A percentile compares a stretch with the other conserved stretches of the same genome.
Conservation (phyloP, 495 filamentous ascomycete species). For the Recurvomyces mirabilis region DNA sequence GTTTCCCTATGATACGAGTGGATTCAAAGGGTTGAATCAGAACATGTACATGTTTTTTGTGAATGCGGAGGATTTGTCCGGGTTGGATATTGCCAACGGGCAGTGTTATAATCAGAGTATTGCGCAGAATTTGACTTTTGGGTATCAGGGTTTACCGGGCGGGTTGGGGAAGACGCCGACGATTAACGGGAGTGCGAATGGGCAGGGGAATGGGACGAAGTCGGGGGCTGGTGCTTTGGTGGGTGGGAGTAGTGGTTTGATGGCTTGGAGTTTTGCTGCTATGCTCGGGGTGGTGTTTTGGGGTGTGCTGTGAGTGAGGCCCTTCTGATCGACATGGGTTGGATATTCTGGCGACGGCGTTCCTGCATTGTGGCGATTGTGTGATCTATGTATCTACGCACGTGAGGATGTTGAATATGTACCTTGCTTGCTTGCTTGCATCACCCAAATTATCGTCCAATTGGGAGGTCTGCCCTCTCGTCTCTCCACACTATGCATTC, state of each 20-base stretch:
- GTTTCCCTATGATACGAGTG: conserved; percentile 50
- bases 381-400: too few species aligned
- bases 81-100: conserved; percentile 57
- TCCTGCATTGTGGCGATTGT: not conserved
- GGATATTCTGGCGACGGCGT: not conserved
- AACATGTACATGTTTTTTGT: conserved; percentile 68
- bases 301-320: conserved; percentile 5
- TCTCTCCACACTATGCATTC: too few species aligned
- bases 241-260: too few species aligned
- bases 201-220: not conserved
- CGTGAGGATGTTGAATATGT: too few species aligned
- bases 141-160: conserved; percentile 41
- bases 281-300: conserved; percentile 11
- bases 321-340: too few species aligned
- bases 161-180: not conserved
- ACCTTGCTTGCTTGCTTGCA: too few species aligned
- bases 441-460: too few species aligned
- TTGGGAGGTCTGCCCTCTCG: too few species aligned
- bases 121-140: conserved; percentile 57
- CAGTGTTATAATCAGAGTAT: conserved; percentile 55
- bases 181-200: conserved; percentile 9
- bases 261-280: conserved; percentile 7
- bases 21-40: conserved; percentile 53
- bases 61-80: conserved; percentile 54
- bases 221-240: not conserved